Base-by-base conservation (phyloP, 169 alveolate genomes). In the Plasmodium berghei region DNA sequence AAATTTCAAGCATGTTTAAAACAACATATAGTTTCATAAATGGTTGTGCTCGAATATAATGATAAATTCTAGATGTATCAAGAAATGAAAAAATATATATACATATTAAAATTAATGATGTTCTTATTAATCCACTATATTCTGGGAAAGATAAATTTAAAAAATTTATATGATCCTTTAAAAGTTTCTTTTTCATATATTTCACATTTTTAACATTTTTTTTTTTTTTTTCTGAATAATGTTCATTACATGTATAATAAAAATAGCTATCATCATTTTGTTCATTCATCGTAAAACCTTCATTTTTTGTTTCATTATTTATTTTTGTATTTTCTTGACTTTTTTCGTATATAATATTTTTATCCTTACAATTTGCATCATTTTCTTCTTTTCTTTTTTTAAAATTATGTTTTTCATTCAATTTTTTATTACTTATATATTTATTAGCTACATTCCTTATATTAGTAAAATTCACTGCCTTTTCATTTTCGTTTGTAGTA, bases 31-130 rank as follows among this genome's bases (percentile, higher is more conserved):
- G 87, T 80, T 96, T 96, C 89, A 96, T 73, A 61, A 96, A 89
- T 10, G 98, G 96, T 75, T 96, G 98, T 16, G 97, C 97, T 75
- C 98, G 87, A 12, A 96, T 95, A 74, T 95, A 94, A 88, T 96
- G 98, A 67, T 96, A 96, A 22, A 96, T 94, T 73, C 95, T 70
- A 9, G 98, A 96, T 0, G 96, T 96, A 80, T 96, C 98, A 1
- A 96, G 72, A 46, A 86, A 69, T 66, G 96, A 88, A 63, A 96
- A 93, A 28, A 96, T 93, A n/a, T 75, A 89, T 49, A 95, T 91
- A 22, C 96, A 73, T 49, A 94, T 49, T 63, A 93, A 69, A 10
- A 96, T 80, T 16, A 93, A 94, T 14, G 96, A 71, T 54, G 96
- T 90, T 52, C 98, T 87, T 5, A 93, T 91, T 40, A 70, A 64